These are phyloP conservation scores for Luzula sylvatica DNA, from an alignment of 176 grass and related monocot species.

Conservation along the genomic window DNA sequence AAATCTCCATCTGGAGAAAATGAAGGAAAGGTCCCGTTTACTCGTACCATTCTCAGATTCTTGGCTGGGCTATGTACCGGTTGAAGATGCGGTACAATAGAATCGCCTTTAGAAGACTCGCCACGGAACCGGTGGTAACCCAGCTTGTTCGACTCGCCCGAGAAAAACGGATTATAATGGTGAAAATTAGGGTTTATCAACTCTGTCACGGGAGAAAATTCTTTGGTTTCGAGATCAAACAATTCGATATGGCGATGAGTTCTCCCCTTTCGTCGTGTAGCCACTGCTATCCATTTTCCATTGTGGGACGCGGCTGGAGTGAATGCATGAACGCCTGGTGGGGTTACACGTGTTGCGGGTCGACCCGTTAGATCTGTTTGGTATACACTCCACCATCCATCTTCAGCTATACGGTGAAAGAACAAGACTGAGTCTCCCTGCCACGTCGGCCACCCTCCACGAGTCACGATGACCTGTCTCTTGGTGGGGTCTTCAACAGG, in stretches of 20 bases:
- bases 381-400: slow-evolving; percentile 97
- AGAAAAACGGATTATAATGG: slow-evolving; percentile 96
- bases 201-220: slow-evolving; percentile 45
- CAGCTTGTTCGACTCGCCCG: slow-evolving; percentile 28
- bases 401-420: slow-evolving; percentile 70
- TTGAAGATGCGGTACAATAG: slow-evolving; percentile 44
- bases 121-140: slow-evolving; percentile 95
- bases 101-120: slow-evolving; percentile 26
- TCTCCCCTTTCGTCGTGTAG: slow-evolving; percentile 55
- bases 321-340: slow-evolving; percentile 64
- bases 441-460: slow-evolving; percentile 78
- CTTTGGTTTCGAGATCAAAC: slow-evolving; percentile 59
- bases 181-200: slow-evolving; percentile 50
- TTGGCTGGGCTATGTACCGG: slow-evolving; percentile 45
- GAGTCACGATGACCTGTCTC: slow-evolving; percentile 26
- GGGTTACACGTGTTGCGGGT: slow-evolving; percentile 44
- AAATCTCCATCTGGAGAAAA: slow-evolving; percentile 55
- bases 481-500: slow-evolving; percentile 26
- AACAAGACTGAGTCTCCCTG: slow-evolving; percentile 45
- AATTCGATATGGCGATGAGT: slow-evolving; percentile 60
- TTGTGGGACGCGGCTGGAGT: slow-evolving; percentile 50
- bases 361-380: slow-evolving; percentile 30
- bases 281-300: slow-evolving; percentile 41
- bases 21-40: slow-evolving; percentile 68
- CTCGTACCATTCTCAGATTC: slow-evolving; percentile 49